phyloP scores from a whole-genome alignment of 768 basidiomycete genomes.

The Panellus pusillus region DNA sequence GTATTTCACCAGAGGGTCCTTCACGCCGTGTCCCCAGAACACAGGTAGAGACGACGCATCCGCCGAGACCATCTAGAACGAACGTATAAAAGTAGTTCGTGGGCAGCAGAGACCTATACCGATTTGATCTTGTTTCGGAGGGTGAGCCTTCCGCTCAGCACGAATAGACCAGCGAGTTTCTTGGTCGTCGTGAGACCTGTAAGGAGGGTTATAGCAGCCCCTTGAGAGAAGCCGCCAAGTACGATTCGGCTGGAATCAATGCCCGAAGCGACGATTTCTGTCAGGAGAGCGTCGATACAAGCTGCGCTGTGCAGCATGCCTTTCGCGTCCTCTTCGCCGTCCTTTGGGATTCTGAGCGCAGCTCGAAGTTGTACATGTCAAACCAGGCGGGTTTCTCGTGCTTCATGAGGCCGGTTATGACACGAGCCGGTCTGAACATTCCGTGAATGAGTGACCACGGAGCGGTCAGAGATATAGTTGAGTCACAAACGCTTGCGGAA shows the following conservation, averaged over 20 bases:
- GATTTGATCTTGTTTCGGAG: constrained; percentile 41
- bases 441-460: no score
- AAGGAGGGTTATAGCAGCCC: constrained; percentile 44
- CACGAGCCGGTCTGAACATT: background rate
- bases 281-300: constrained; percentile 40
- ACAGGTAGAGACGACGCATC: constrained; percentile 19
- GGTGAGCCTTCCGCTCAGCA: constrained; percentile 45
- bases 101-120: constrained; percentile 20
- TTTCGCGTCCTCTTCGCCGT: constrained; percentile 30
- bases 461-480: background rate
- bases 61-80: constrained; percentile 16
- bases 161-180: constrained; percentile 40
- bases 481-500: constrained; percentile 6
- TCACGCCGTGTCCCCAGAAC: constrained; percentile 27
- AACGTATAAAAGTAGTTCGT: background rate
- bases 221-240: constrained; percentile 52
- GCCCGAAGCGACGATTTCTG: constrained; percentile 40
- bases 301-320: constrained; percentile 42
- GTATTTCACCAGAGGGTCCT: constrained; percentile 19
- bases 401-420: background rate
- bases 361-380: constrained; percentile 3
- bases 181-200: constrained; percentile 37
- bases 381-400: constrained; percentile 8
- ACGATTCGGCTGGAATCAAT: constrained; percentile 43
- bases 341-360: constrained; percentile 6